A percentile compares a stretch with the other conserved stretches of the same genome.
phyloP scores from a whole-genome alignment of 768 basidiomycete genomes.

The Lentinus brumalis region DNA sequence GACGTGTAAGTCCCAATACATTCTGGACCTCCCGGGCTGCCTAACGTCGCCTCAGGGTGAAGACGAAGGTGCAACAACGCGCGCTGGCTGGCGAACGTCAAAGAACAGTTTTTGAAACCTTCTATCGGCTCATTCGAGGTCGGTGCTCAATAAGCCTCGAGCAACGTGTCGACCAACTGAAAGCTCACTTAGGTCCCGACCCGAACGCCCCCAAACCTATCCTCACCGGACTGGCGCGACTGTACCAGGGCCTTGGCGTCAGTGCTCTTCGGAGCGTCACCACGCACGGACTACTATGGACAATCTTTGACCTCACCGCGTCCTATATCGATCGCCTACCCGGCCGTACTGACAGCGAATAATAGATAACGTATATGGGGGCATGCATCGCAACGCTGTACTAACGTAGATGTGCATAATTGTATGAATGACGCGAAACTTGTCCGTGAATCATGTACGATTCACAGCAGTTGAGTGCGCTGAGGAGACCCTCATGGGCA shows the following conservation, averaged over 20 bases:
- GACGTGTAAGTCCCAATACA: conserved; percentile 67
- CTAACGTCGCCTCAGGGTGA: conserved; percentile 54
- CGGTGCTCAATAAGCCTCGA: conserved; percentile 11
- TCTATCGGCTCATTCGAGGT: conserved; percentile 83
- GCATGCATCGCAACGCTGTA: neutral
- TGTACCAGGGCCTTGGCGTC: conserved; percentile 94
- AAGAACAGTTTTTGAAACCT: conserved; percentile 71
- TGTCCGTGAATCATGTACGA: too few relatives aligned
- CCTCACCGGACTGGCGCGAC: conserved; percentile 72
- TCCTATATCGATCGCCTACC: conserved; percentile 71
- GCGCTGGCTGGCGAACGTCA: conserved; percentile 78
- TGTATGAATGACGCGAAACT: neutral
- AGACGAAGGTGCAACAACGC: conserved; percentile 96
- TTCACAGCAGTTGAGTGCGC: too few relatives aligned
- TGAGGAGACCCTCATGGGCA: too few relatives aligned
- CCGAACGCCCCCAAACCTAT: conserved; percentile 75
- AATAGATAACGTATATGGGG: conserved; percentile 1
- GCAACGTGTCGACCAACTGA: neutral
- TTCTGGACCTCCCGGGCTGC: neutral
- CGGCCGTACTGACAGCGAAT: conserved; percentile 8
- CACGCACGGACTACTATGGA: conserved; percentile 93
- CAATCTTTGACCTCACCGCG: conserved; percentile 81
- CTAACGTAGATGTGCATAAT: conserved; percentile 3
- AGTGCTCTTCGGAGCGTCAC: conserved; percentile 91
- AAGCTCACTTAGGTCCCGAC: conserved; percentile 62